Conservation (phyloP, 805 yeast species). For the Pichia pseudocactophila region DNA sequence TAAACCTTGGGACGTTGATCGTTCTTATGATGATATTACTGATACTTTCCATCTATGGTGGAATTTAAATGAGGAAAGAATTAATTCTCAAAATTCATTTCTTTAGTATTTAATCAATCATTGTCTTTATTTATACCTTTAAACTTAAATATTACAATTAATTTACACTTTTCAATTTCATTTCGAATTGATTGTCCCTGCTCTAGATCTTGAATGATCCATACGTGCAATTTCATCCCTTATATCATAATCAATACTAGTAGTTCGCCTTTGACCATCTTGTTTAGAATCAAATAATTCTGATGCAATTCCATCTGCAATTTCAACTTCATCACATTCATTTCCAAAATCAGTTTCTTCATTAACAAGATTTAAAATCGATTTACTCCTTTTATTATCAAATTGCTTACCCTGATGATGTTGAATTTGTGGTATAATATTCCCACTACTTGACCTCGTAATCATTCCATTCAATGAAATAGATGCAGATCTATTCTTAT, state of each 20-base stretch:
- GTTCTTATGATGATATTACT: constrained; percentile 31
- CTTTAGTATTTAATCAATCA: no score
- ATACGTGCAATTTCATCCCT: constrained; percentile 1
- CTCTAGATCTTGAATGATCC: not conserved
- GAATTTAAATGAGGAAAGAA: constrained; percentile 33
- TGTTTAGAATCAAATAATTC: not conserved
- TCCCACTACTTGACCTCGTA: constrained; percentile 11
- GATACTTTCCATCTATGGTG: constrained; percentile 46
- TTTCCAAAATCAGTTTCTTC: not conserved
- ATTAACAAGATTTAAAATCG: not conserved
- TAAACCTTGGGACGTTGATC: constrained; percentile 48
- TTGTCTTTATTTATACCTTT: not conserved
- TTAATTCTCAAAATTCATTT: constrained; percentile 1
- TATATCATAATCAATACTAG: not conserved
- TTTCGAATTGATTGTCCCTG: not conserved
- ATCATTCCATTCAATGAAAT: constrained; percentile 1
- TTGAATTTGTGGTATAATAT: constrained; percentile 11
- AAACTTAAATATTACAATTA: not conserved
- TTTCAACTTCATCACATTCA: not conserved
- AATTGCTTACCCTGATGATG: constrained; percentile 8
- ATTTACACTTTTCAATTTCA: not conserved
- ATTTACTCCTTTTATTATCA: constrained; percentile 3
- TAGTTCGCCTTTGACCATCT: not conserved
- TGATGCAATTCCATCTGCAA: not conserved
- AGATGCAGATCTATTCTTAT: constrained; percentile 7